Evolutionary conservation across 2,329 filamentous ascomycete species (phyloP).

Genomic region (Penicillium sp.): DNA sequence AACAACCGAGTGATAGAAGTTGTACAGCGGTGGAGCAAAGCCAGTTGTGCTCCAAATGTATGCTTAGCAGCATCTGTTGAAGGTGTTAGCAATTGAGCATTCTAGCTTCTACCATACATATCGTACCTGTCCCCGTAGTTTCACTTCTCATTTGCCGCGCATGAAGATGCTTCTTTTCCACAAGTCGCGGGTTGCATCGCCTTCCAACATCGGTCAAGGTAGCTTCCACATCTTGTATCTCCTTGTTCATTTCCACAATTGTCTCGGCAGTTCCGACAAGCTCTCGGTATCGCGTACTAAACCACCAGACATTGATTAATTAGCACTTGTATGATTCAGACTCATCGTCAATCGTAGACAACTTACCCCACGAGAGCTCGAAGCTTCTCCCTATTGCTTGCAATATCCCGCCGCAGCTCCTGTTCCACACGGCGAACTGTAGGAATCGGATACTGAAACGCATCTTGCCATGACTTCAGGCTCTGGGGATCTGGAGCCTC

Average conservation of each 20-base stretch:
- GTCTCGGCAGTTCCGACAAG: constrained; percentile 88
- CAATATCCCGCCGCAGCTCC: constrained; percentile 64
- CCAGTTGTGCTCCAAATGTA: constrained; percentile 59
- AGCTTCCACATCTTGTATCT: constrained; percentile 74
- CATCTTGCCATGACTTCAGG: constrained; percentile 67
- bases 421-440: constrained; percentile 65
- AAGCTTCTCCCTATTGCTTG: constrained; percentile 67
- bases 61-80: constrained; percentile 47
- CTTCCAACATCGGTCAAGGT: constrained; percentile 73
- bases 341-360: constrained; percentile 14
- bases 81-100: constrained; percentile 21
- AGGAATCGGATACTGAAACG: constrained; percentile 67
- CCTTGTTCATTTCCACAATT: constrained; percentile 85
- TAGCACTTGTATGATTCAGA: not conserved
- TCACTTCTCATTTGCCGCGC: constrained; percentile 54
- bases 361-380: constrained; percentile 67
- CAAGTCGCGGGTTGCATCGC: constrained; percentile 72
- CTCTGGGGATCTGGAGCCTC: constrained; percentile 60
- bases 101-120: not conserved
- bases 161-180: constrained; percentile 68
- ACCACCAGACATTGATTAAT: not conserved
- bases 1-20: constrained; percentile 58
- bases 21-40: constrained; percentile 61
- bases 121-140: constrained; percentile 38
- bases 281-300: constrained; percentile 75